phyloP scores from a whole-genome alignment of 352 stramenopile genomes.

The Pythium volutum region DNA sequence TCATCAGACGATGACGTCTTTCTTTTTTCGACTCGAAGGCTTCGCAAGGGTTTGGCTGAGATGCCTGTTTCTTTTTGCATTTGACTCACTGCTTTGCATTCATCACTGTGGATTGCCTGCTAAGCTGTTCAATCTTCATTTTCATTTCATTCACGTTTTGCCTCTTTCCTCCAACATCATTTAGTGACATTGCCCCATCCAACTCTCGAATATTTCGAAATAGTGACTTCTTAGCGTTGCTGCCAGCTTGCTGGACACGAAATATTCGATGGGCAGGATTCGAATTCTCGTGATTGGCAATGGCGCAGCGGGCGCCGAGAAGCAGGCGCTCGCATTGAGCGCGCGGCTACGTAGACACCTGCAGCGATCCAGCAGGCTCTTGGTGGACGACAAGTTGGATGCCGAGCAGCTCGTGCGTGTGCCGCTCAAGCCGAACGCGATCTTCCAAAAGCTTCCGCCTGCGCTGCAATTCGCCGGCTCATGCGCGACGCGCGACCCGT shows the following conservation, averaged over 20 bases:
- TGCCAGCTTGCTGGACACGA: background rate
- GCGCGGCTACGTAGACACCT: slow-evolving; percentile 28
- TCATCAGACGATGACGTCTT: too few species aligned
- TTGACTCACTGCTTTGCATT: slow-evolving; percentile 1
- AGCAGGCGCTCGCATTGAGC: slow-evolving; percentile 62
- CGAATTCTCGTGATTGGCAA: slow-evolving; percentile 68
- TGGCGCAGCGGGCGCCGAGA: slow-evolving; percentile 67
- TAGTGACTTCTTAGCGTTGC: slow-evolving; percentile 3
- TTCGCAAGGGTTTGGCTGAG: too few species aligned
- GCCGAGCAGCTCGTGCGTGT: slow-evolving; percentile 33
- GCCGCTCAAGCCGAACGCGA: slow-evolving; percentile 22
- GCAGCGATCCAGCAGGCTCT: slow-evolving; percentile 12
- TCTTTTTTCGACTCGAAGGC: too few species aligned
- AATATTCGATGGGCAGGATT: slow-evolving; percentile 9
- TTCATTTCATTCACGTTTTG: slow-evolving; percentile 7
- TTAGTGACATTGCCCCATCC: background rate
- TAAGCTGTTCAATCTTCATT: slow-evolving; percentile 13
- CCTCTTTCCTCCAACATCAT: background rate
- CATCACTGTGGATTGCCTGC: slow-evolving; percentile 1
- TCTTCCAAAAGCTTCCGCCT: slow-evolving; percentile 36
- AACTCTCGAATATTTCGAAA: background rate
- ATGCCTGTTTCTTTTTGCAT: background rate
- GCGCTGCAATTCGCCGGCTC: slow-evolving; percentile 39
- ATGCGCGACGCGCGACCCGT: slow-evolving; percentile 31
- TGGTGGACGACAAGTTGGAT: background rate